These are phyloP conservation scores for Sherardia arvensis DNA, from an alignment of 257 asterid species.

Conservation along the genomic window DNA sequence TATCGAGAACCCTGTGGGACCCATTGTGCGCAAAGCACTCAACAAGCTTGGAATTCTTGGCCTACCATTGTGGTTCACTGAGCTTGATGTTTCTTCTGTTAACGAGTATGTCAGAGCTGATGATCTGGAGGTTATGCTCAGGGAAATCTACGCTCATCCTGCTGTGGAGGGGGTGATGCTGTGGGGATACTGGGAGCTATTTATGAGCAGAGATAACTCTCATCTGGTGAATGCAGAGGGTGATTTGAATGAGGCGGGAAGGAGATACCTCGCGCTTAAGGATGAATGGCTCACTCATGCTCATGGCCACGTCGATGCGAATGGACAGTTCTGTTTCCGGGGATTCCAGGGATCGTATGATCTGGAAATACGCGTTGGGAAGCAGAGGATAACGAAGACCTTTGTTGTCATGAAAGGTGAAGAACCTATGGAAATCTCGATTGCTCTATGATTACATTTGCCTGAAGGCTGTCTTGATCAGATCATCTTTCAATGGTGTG, in stretches of 20 bases:
- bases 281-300: slow-evolving; percentile 64
- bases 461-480: too few species aligned
- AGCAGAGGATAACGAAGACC: slow-evolving; percentile 33
- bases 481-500: neutral
- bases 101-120: slow-evolving; percentile 77
- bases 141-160: slow-evolving; percentile 84
- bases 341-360: slow-evolving; percentile 78
- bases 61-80: slow-evolving; percentile 89
- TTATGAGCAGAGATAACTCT: slow-evolving; percentile 63
- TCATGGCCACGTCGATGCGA: slow-evolving; percentile 46
- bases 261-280: slow-evolving; percentile 51
- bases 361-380: slow-evolving; percentile 28
- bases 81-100: slow-evolving; percentile 60
- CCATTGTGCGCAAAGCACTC: slow-evolving; percentile 59
- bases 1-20: slow-evolving; percentile 70
- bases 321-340: slow-evolving; percentile 49
- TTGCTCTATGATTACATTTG: slow-evolving; percentile 3
- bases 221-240: slow-evolving; percentile 80
- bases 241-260: slow-evolving; percentile 70
- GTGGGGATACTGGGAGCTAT: slow-evolving; percentile 94
- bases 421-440: slow-evolving; percentile 42
- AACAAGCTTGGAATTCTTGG: slow-evolving; percentile 66
- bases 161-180: slow-evolving; percentile 78
- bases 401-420: slow-evolving; percentile 60
- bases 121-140: slow-evolving; percentile 75